phyloP scores from a whole-genome alignment of 202 grass and related monocot genomes.

The Hordeum pubiflorum region DNA sequence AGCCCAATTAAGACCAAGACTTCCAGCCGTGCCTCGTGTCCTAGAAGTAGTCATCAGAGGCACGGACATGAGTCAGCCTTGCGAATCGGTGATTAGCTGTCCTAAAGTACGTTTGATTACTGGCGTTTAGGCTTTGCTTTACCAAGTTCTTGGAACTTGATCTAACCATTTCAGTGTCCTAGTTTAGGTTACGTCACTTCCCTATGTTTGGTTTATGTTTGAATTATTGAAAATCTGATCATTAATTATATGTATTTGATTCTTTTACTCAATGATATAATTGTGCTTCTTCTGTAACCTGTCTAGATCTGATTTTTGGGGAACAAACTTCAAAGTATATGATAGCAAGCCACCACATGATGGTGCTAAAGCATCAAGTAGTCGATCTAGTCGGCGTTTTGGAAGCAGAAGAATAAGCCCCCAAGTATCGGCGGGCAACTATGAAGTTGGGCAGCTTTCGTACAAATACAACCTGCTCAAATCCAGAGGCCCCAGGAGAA shows the following conservation, averaged over 20 bases:
- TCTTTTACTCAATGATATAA: background rate
- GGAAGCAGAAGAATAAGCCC: constrained; percentile 82
- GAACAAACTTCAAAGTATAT: constrained; percentile 83
- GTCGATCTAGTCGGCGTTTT: constrained; percentile 61
- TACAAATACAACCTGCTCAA: constrained; percentile 96
- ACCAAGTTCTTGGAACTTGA: background rate
- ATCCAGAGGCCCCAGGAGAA: constrained; percentile 82
- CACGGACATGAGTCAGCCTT: background rate
- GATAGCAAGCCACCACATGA: constrained; percentile 67
- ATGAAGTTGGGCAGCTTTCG: constrained; percentile 65
- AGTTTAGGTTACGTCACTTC: constrained; percentile 1
- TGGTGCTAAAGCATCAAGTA: constrained; percentile 62
- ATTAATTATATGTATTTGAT: background rate
- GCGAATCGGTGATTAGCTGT: background rate
- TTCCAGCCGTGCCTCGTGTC: background rate
- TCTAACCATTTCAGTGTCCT: background rate
- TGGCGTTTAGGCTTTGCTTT: background rate
- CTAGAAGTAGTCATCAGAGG: background rate
- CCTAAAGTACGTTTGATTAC: background rate
- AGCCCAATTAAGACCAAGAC: background rate
- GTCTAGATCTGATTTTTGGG: constrained; percentile 83
- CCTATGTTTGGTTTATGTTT: constrained; percentile 14
- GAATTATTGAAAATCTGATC: background rate
- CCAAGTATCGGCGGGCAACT: constrained; percentile 64
- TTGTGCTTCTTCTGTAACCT: constrained; percentile 24